A percentile compares a stretch with the other conserved stretches of the same genome.
Evolutionary conservation across 768 basidiomycete species (phyloP).

Genomic region (Tubosaeta sp.): DNA sequence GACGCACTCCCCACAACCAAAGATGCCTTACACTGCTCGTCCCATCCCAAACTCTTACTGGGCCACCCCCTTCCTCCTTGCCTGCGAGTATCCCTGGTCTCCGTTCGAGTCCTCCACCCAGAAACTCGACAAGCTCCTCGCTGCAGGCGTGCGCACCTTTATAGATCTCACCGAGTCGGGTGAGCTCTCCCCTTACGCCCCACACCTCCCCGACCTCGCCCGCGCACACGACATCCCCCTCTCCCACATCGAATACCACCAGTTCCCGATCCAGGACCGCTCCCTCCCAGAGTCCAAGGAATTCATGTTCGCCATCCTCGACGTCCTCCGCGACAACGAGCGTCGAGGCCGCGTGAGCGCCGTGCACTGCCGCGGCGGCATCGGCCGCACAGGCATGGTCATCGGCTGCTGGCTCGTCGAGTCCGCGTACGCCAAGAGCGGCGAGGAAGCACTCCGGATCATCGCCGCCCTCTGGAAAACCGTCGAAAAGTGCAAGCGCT

Average conservation of each 20-base stretch:
- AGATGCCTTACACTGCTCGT: slow-evolving; percentile 30
- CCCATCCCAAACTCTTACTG: slow-evolving; percentile 86
- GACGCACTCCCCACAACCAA: slow-evolving; percentile 2
- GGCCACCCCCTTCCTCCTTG: slow-evolving; percentile 68
- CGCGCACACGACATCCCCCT: slow-evolving; percentile 51
- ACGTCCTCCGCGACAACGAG: slow-evolving; percentile 58
- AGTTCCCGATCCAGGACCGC: slow-evolving; percentile 75
- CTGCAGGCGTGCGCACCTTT: slow-evolving; percentile 72
- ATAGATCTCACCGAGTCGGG: slow-evolving; percentile 82
- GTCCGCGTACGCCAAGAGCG: slow-evolving; percentile 55
- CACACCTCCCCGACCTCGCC: slow-evolving; percentile 52
- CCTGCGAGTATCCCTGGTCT: slow-evolving; percentile 80
- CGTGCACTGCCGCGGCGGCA: slow-evolving; percentile 78
- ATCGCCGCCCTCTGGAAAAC: slow-evolving; percentile 69
- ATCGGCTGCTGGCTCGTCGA: slow-evolving; percentile 77
- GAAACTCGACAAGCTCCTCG: slow-evolving; percentile 70
- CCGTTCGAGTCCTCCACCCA: slow-evolving; percentile 52
- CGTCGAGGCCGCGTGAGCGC: slow-evolving; percentile 56
- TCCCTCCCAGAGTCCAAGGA: slow-evolving; percentile 57
- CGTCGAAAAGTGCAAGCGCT: slow-evolving; percentile 74
- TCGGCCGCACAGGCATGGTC: slow-evolving; percentile 61
- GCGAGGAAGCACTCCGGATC: slow-evolving; percentile 58
- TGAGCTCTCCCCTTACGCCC: slow-evolving; percentile 65
- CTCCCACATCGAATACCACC: slow-evolving; percentile 62
- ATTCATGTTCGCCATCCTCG: slow-evolving; percentile 56